Base-by-base conservation (phyloP, 192 early-diverging fungal species). In the Funneliformis geosporum region DNA sequence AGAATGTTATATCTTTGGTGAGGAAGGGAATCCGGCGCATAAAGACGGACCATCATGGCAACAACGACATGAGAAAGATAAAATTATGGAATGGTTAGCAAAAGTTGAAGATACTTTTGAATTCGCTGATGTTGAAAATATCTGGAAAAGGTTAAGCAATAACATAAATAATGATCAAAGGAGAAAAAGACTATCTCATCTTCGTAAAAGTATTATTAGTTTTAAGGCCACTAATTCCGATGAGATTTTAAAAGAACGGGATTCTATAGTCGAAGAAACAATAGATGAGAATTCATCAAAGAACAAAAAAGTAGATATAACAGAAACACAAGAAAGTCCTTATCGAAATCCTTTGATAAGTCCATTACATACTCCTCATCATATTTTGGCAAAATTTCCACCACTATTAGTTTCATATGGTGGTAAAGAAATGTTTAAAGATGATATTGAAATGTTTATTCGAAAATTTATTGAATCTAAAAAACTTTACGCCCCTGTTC, bases 371-470 rank as follows among this genome's bases (percentile, higher is more conserved):
- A 62, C 16, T 5, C 21, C 55, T 40, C 25, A 62, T 38, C 18
- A 62, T 7, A 40, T 76, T n/a, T 10, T 76, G n/a, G 74, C 74
- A 40, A 76, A 76, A 62, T 76, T 61, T 62, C 74, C 74, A 8
- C 74, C 74, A 14, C 21, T 76, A 27, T 62, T 76, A 23, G 43
- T 76, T 42, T 16, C 39, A 18, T 76, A 76, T n/a, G 74, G 74
- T n/a, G 74, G 74, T 39, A 76, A 76, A 39, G 74, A 76, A 76
- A 25, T 76, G 2, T 61, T 76, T 62, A 76, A 14, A 40, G 74
- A 76, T 62, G 74, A 76, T 43, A 76, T 76, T 76, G 74, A 76
- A 64, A 62, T 16, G 23, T 76, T 76, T 16, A n/a, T 18, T 40
- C 12, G 62, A 27, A 76, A 76, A 62, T 62, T 59, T 62, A 62